Evolutionary conservation across 2,329 filamentous ascomycete species (phyloP).

Genomic region (Alternaria gaisen): DNA sequence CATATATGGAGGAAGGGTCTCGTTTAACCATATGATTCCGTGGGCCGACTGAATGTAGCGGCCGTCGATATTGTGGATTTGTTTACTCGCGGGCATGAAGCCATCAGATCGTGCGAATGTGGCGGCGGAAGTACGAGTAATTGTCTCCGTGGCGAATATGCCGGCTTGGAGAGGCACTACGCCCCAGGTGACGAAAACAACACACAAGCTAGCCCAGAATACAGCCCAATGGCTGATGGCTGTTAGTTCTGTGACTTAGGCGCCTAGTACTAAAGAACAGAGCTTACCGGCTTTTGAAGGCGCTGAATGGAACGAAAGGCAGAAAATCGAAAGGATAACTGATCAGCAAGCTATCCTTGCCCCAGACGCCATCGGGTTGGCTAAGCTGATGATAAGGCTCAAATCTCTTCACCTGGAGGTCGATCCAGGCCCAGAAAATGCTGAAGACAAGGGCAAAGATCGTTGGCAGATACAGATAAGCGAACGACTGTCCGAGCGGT

Average conservation of each 20-base stretch:
- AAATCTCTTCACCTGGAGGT: conserved; percentile 66
- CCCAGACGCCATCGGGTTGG: conserved; percentile 54
- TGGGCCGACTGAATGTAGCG: conserved; percentile 58
- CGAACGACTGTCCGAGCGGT: conserved; percentile 54
- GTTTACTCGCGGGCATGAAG: conserved; percentile 29
- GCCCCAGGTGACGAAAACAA: conserved; percentile 64
- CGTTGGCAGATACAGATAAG: conserved; percentile 61
- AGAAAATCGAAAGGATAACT: conserved; percentile 64
- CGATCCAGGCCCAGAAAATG: conserved; percentile 67
- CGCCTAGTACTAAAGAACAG: background rate
- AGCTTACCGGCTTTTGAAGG: background rate
- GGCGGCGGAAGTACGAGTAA: conserved; percentile 25
- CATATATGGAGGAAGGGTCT: conserved; percentile 57
- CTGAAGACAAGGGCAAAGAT: conserved; percentile 65
- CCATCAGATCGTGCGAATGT: conserved; percentile 19
- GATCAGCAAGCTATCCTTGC: conserved; percentile 59
- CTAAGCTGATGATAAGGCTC: conserved; percentile 70
- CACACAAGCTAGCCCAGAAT: conserved; percentile 54
- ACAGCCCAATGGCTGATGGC: conserved; percentile 62
- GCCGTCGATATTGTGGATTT: conserved; percentile 36
- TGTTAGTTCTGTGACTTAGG: background rate
- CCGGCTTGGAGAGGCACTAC: conserved; percentile 65
- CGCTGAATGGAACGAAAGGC: conserved; percentile 43
- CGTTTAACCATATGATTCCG: conserved; percentile 58
- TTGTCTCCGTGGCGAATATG: conserved; percentile 56